A percentile compares a stretch with the other conserved stretches of the same genome.
These are phyloP conservation scores for Lasiodiplodia citricola DNA, from an alignment of 2,329 filamentous ascomycete species.

Conservation along the genomic window DNA sequence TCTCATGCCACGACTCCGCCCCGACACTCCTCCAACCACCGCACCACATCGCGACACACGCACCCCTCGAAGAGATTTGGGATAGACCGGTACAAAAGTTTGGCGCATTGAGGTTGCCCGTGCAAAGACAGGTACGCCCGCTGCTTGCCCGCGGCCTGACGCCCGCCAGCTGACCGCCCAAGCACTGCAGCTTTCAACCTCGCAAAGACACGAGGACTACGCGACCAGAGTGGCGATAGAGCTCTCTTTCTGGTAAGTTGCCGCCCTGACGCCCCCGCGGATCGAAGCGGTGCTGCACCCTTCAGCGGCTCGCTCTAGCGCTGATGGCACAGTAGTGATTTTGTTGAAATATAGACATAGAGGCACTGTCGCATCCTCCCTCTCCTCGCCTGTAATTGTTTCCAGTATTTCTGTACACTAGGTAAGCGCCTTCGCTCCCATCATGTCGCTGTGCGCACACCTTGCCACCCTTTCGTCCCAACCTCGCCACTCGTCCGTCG, in stretches of 20 bases:
- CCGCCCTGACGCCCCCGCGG: background rate
- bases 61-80: constrained; percentile 42
- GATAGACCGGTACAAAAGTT: constrained; percentile 49
- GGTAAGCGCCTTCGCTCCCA: constrained; percentile 18
- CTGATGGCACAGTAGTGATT: constrained; percentile 27
- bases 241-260: constrained; percentile 25
- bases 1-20: constrained; percentile 25
- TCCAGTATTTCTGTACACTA: constrained; percentile 22
- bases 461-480: background rate
- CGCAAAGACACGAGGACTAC: constrained; percentile 13
- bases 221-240: constrained; percentile 23
- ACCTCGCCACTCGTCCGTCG: background rate
- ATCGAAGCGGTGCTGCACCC: constrained; percentile 23
- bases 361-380: constrained; percentile 19
- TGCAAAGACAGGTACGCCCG: constrained; percentile 17
- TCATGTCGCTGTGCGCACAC: background rate
- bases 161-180: constrained; percentile 5
- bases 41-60: constrained; percentile 14
- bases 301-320: constrained; percentile 26
- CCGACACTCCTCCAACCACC: constrained; percentile 29
- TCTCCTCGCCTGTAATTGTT: constrained; percentile 23
- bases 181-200: constrained; percentile 21
- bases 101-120: constrained; percentile 38
- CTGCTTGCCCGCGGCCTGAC: background rate
- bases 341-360: constrained; percentile 27